phyloP scores from a whole-genome alignment of 2,329 filamentous ascomycete genomes.

The Rhinocladiella similis region DNA sequence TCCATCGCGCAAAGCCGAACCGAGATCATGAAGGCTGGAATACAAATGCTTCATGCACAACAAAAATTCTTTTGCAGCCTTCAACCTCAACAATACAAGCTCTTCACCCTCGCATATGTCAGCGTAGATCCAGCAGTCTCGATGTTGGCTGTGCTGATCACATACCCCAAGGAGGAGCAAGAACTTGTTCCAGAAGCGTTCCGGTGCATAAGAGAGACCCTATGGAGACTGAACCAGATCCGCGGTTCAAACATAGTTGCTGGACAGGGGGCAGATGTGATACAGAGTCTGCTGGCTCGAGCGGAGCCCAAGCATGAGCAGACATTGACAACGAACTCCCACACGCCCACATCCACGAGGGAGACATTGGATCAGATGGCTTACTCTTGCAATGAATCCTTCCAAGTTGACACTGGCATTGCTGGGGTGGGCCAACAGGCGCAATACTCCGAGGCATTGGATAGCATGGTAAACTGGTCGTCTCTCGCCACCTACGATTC shows the following conservation, averaged over 20 bases:
- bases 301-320: constrained; percentile 14
- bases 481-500: not conserved
- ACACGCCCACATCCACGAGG: not conserved
- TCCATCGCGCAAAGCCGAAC: constrained; percentile 6
- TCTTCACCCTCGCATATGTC: constrained; percentile 12
- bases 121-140: constrained; percentile 10
- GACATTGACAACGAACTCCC: not conserved
- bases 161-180: constrained; percentile 7
- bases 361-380: constrained; percentile 5
- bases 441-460: not conserved
- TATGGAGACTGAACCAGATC: constrained; percentile 8
- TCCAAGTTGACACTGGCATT: too few species aligned
- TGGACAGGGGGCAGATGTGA: constrained; percentile 14
- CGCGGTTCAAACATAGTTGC: constrained; percentile 9
- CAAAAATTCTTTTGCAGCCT: constrained; percentile 6
- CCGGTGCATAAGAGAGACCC: constrained; percentile 5
- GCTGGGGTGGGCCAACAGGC: not conserved
- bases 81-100: constrained; percentile 6
- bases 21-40: constrained; percentile 6
- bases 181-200: constrained; percentile 7
- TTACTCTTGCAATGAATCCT: not conserved
- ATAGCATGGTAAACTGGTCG: constrained; percentile 3
- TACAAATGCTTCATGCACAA: constrained; percentile 10
- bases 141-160: constrained; percentile 13
- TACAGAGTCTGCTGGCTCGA: constrained; percentile 13